These are phyloP conservation scores for Ophiosphaerella narmari DNA, from an alignment of 2,329 filamentous ascomycete genomes.

Conservation along the genomic window DNA sequence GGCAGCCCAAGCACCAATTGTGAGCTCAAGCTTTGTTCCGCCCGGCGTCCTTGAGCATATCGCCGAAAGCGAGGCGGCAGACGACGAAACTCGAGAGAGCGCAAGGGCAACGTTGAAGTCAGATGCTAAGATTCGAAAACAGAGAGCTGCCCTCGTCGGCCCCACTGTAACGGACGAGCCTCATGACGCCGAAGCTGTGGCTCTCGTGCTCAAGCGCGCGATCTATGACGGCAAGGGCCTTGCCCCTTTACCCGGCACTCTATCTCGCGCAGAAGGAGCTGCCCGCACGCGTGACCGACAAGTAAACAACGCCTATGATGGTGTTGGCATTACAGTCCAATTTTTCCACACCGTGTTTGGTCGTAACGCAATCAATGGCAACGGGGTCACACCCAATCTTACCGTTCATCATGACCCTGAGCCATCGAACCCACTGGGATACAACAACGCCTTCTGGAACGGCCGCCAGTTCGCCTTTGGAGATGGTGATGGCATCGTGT, in stretches of 20 bases:
- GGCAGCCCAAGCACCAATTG: no score
- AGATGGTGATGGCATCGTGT: slow-evolving; percentile 55
- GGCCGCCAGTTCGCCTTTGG: slow-evolving; percentile 60
- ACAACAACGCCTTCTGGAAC: slow-evolving; percentile 60
- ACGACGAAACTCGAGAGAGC: no score
- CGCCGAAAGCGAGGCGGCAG: no score
- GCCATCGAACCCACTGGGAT: background rate
- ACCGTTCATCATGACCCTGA: slow-evolving; percentile 55
- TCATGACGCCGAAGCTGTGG: background rate
- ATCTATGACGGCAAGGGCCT: slow-evolving; percentile 5
- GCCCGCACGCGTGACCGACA: slow-evolving; percentile 3
- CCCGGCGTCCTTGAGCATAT: no score
- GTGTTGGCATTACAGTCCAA: slow-evolving; percentile 55
- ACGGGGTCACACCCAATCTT: slow-evolving; percentile 55
- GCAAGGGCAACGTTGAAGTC: no score
- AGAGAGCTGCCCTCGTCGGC: background rate
- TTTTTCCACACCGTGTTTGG: slow-evolving; percentile 58
- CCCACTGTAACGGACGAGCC: background rate
- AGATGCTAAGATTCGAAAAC: no score
- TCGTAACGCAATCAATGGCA: slow-evolving; percentile 60
- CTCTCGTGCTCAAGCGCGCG: background rate
- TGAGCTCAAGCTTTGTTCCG: no score
- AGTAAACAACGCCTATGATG: slow-evolving; percentile 57
- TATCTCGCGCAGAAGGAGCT: slow-evolving; percentile 3
- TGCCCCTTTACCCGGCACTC: slow-evolving; percentile 1